These are phyloP conservation scores for Candida rishiriensis DNA, from an alignment of 805 yeast genomes.

Conservation along the genomic window DNA sequence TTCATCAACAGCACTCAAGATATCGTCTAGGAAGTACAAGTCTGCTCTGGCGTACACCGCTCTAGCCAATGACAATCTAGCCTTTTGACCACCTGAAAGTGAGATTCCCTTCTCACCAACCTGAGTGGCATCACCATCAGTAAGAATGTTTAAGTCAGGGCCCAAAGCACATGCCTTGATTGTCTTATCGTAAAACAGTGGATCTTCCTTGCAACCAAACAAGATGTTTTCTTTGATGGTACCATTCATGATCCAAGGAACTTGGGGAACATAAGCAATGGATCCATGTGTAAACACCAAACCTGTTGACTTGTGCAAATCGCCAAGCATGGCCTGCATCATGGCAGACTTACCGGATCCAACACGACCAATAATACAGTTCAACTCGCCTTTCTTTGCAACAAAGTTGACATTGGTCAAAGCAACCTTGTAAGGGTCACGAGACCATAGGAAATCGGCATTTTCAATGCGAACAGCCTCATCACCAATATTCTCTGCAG, in stretches of 20 bases:
- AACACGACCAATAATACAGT: constrained; percentile 84
- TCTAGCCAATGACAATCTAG: constrained; percentile 85
- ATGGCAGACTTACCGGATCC: constrained; percentile 89
- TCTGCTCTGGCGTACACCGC: constrained; percentile 94
- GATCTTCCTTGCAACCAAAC: constrained; percentile 80
- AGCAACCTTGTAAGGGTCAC: constrained; percentile 68
- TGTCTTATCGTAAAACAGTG: constrained; percentile 72
- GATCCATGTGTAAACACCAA: constrained; percentile 67
- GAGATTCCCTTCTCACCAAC: constrained; percentile 97
- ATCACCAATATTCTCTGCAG: constrained; percentile 56
- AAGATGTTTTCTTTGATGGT: constrained; percentile 81
- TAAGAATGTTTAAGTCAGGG: constrained; percentile 69
- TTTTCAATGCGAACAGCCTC: constrained; percentile 55
- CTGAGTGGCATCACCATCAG: constrained; percentile 82
- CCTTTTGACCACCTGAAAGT: constrained; percentile 93
- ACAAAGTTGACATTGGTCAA: constrained; percentile 55
- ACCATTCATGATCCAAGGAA: constrained; percentile 95
- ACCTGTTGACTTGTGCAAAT: constrained; percentile 72
- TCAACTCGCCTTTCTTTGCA: constrained; percentile 71
- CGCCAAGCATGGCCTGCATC: constrained; percentile 77
- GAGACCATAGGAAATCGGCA: constrained; percentile 77
- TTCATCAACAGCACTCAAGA: constrained; percentile 92
- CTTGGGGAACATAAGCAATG: constrained; percentile 86
- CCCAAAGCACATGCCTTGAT: constrained; percentile 82
- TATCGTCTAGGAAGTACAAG: constrained; percentile 82